phyloP scores from a whole-genome alignment of 2,329 filamentous ascomycete species.

The Aspergillus japonicus region DNA sequence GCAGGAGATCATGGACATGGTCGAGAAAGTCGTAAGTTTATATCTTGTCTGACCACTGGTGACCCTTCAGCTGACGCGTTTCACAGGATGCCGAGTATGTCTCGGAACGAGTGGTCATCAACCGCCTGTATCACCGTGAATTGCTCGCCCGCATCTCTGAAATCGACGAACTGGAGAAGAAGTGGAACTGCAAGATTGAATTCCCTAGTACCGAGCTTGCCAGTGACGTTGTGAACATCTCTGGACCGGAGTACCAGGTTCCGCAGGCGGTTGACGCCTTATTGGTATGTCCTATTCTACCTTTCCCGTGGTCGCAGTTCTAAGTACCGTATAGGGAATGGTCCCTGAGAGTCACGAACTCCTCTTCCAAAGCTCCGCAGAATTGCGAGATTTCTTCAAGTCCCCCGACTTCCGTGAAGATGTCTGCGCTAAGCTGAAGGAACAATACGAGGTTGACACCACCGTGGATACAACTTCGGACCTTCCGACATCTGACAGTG shows the following conservation, averaged over 20 bases:
- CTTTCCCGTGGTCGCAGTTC: neutral
- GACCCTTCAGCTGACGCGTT: neutral
- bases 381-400: constrained; percentile 77
- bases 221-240: constrained; percentile 92
- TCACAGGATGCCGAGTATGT: constrained; percentile 89
- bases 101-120: constrained; percentile 87
- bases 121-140: constrained; percentile 92
- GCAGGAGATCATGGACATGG: constrained; percentile 99
- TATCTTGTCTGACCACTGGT: constrained; percentile 4
- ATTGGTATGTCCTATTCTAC: constrained; percentile 53
- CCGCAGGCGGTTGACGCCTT: constrained; percentile 96
- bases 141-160: constrained; percentile 83
- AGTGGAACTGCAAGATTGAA: constrained; percentile 99
- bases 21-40: constrained; percentile 76
- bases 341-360: constrained; percentile 95
- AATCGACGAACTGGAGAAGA: constrained; percentile 94
- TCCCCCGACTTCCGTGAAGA: constrained; percentile 78
- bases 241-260: constrained; percentile 96
- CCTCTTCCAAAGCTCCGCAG: constrained; percentile 71
- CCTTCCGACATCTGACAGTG: constrained; percentile 30
- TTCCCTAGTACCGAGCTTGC: constrained; percentile 97
- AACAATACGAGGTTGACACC: constrained; percentile 88
- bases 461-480: constrained; percentile 59
- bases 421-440: constrained; percentile 78
- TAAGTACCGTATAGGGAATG: constrained; percentile 67